phyloP scores from a whole-genome alignment of 192 early-diverging fungal genomes.

The Umbelopsis sp. region DNA sequence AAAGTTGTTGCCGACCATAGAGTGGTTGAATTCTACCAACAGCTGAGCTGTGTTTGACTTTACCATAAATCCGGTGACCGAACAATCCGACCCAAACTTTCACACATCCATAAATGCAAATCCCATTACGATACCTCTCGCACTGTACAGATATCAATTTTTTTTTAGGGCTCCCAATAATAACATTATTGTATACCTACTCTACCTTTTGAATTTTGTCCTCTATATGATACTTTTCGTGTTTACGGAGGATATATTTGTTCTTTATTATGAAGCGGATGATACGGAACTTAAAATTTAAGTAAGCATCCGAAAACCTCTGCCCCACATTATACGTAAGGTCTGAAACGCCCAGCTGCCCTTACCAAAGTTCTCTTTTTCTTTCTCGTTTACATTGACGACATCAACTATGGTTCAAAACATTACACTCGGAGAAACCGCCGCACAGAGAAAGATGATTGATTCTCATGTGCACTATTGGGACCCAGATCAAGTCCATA shows the following conservation, averaged over 20 bases:
- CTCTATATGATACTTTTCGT: no score
- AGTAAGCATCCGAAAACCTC: neutral
- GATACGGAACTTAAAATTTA: neutral
- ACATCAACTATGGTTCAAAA: neutral
- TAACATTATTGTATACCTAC: no score
- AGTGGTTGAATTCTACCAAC: conserved; percentile 68
- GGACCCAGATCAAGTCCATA: conserved; percentile 17
- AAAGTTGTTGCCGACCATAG: conserved; percentile 75
- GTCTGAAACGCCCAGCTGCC: neutral
- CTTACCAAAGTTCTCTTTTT: neutral
- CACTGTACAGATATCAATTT: neutral
- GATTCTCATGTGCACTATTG: conserved; percentile 38
- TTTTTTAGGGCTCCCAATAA: neutral
- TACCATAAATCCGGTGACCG: neutral
- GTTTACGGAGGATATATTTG: no score
- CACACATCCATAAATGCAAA: no score
- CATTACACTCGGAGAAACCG: neutral
- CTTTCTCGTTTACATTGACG: neutral
- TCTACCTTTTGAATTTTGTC: no score
- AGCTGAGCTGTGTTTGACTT: conserved; percentile 30
- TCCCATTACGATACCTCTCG: no score
- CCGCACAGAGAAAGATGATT: conserved; percentile 13
- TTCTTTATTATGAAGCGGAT: no score
- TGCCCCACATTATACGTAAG: neutral
- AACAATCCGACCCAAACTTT: neutral